phyloP scores from a whole-genome alignment of 305 asterid species.

The Caryopteris hybrid region DNA sequence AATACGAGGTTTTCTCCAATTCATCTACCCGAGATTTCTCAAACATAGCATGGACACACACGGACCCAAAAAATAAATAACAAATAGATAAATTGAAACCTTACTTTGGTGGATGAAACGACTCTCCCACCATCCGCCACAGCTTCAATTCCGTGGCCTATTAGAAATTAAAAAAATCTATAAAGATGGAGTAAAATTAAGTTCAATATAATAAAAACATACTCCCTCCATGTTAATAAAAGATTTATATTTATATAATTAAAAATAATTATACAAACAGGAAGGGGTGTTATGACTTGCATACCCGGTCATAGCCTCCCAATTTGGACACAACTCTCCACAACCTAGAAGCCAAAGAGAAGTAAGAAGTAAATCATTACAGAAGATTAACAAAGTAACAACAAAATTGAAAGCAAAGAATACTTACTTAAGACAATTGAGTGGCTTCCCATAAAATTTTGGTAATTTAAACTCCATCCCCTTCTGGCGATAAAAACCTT shows the following conservation, averaged over 20 bases:
- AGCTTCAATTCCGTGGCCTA: slow-evolving; percentile 87
- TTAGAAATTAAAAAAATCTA: slow-evolving; percentile 20
- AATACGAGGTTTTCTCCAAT: no score
- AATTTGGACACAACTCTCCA: slow-evolving; percentile 80
- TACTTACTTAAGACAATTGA: no score
- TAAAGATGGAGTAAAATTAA: slow-evolving; percentile 6
- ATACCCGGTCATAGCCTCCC: slow-evolving; percentile 97
- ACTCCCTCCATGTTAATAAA: no score
- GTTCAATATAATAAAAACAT: no score
- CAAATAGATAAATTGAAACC: no score
- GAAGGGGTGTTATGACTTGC: slow-evolving; percentile 17
- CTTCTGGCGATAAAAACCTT: slow-evolving; percentile 62
- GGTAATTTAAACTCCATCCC: slow-evolving; percentile 84
- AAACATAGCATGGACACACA: no score
- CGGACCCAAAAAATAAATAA: no score
- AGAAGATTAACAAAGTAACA: no score
- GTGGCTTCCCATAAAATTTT: slow-evolving; percentile 75
- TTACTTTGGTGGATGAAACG: slow-evolving; percentile 95
- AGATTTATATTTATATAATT: no score
- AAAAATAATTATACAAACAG: no score
- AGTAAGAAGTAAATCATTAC: slow-evolving; percentile 1
- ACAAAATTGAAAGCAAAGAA: no score
- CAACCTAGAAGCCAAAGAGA: slow-evolving; percentile 51
- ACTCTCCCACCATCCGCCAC: slow-evolving; percentile 97
- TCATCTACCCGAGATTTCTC: no score